Evolutionary conservation across 169 alveolate genomes (phyloP).

Genomic region (Cryptosporidium andersoni): DNA sequence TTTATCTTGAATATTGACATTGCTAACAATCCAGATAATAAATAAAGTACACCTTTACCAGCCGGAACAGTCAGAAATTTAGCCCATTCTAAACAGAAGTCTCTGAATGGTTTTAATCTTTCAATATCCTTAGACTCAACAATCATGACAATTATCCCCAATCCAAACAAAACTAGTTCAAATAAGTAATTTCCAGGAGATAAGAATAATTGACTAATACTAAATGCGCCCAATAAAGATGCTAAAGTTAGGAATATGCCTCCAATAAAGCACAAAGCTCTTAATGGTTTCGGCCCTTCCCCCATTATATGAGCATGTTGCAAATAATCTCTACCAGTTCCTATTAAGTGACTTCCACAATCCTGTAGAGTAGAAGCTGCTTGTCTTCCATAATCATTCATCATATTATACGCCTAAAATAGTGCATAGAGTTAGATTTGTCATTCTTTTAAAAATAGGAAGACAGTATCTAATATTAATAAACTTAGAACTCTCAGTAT

Average conservation of each 20-base stretch:
- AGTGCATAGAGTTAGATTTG: neutral
- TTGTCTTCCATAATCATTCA: constrained; percentile 67
- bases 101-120: constrained; percentile 53
- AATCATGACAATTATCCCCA: constrained; percentile 60
- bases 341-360: constrained; percentile 63
- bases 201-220: constrained; percentile 61
- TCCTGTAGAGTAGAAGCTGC: constrained; percentile 66
- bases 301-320: constrained; percentile 62
- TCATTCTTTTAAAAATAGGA: no score
- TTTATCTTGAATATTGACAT: constrained; percentile 67
- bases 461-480: no score
- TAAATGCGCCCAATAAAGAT: constrained; percentile 51
- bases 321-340: constrained; percentile 66
- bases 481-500: no score
- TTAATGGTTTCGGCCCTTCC: constrained; percentile 68
- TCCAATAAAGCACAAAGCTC: constrained; percentile 69
- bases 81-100: constrained; percentile 71
- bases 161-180: constrained; percentile 59
- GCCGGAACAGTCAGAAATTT: constrained; percentile 69
- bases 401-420: constrained; percentile 62
- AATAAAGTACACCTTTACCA: constrained; percentile 53
- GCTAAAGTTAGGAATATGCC: constrained; percentile 66
- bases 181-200: constrained; percentile 66
- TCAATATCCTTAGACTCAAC: constrained; percentile 68
- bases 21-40: constrained; percentile 57